A percentile compares a stretch with the other conserved stretches of the same genome.
Conservation (phyloP, 495 filamentous ascomycete species). For the Penicillium bovifimosum region DNA sequence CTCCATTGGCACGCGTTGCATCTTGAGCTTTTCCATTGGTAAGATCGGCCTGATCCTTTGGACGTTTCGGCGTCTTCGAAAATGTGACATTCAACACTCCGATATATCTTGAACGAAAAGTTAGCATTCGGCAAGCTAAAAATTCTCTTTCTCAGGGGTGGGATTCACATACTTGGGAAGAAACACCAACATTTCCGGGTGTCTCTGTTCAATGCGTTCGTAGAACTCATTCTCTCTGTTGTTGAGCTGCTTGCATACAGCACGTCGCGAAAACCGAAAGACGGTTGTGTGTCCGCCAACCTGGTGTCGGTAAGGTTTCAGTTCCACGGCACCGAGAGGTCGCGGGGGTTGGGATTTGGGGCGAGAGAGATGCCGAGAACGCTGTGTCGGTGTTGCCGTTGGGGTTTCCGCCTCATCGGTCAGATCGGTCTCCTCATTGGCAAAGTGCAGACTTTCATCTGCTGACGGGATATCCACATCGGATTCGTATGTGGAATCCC, state of each 20-base stretch:
- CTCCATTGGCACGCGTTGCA: slow-evolving; percentile 16
- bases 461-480: slow-evolving; percentile 56
- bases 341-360: slow-evolving; percentile 35
- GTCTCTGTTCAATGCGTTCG: slow-evolving; percentile 83
- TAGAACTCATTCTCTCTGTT: slow-evolving; percentile 98
- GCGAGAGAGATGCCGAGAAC: slow-evolving; percentile 27
- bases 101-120: slow-evolving; percentile 65
- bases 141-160: not conserved
- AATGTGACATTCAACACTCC: slow-evolving; percentile 96
- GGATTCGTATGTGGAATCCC: slow-evolving; percentile 53
- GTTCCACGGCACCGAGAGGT: slow-evolving; percentile 84
- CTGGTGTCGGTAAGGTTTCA: slow-evolving; percentile 96
- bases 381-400: slow-evolving; percentile 50
- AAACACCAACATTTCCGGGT: slow-evolving; percentile 85
- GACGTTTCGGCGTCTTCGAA: slow-evolving; percentile 71
- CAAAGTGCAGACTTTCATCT: slow-evolving; percentile 48
- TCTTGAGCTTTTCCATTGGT: slow-evolving; percentile 17
- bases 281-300: slow-evolving; percentile 95
- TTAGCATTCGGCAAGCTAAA: slow-evolving; percentile 14
- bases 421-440: slow-evolving; percentile 46
- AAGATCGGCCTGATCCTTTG: slow-evolving; percentile 39
- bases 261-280: slow-evolving; percentile 89
- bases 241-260: slow-evolving; percentile 96
- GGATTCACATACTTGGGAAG: slow-evolving; percentile 70
- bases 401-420: slow-evolving; percentile 59